Evolutionary conservation across 805 yeast species (phyloP).

Genomic region (Ogataea henricii): DNA sequence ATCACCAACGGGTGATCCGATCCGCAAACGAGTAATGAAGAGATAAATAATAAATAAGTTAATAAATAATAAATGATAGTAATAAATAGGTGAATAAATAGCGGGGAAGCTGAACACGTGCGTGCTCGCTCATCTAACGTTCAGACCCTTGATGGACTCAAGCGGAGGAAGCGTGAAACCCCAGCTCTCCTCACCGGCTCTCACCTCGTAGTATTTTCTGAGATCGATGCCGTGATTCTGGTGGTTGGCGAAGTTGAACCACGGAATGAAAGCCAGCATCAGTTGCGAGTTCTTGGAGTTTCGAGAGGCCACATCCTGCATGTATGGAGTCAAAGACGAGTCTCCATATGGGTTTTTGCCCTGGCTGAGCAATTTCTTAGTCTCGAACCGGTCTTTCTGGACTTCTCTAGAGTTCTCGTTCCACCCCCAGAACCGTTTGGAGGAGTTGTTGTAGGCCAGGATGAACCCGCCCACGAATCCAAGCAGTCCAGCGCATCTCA

Average conservation of each 20-base stretch:
- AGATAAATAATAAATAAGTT: constrained; percentile 14
- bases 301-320: constrained; percentile 74
- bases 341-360: constrained; percentile 68
- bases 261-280: constrained; percentile 63
- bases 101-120: neutral
- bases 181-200: constrained; percentile 63
- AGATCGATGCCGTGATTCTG: constrained; percentile 81
- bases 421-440: constrained; percentile 77
- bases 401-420: constrained; percentile 74
- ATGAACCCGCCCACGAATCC: constrained; percentile 77
- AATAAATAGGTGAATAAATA: constrained; percentile 15
- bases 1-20: too few species aligned
- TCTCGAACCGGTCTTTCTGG: constrained; percentile 68
- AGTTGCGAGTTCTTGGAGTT: constrained; percentile 73
- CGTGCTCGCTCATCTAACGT: neutral
- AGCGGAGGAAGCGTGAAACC: constrained; percentile 47
- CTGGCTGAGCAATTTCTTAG: constrained; percentile 62
- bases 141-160: constrained; percentile 45
- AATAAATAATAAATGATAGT: constrained; percentile 13
- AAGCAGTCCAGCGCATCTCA: constrained; percentile 61
- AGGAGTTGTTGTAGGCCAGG: constrained; percentile 65
- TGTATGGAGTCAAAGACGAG: constrained; percentile 63
- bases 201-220: constrained; percentile 55
- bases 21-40: neutral
- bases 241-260: constrained; percentile 81